Base-by-base conservation (phyloP, 805 yeast genomes). In the Candida namnaoensis region DNA sequence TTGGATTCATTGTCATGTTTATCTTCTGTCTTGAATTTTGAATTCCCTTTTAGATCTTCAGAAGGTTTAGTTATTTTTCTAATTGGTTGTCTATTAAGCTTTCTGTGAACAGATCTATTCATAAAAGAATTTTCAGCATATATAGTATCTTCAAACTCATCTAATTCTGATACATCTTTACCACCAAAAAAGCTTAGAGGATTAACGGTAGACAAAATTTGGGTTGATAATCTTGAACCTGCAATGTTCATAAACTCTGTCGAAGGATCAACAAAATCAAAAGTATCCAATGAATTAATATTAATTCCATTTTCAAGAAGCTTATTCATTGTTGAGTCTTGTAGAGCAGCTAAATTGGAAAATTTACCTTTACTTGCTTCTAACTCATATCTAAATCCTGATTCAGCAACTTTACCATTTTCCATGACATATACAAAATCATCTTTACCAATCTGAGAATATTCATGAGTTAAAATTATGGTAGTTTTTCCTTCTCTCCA, bases 391-490 rank as follows among this genome's bases (percentile, higher is more conserved):
- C 69, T 67, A 7, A 35, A 39, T 0, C 81, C 84, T 7, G 38
- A 33, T 47, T 75, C 78, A 2, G 58, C 55, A 1, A 85, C 66
- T 6, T 40, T 14, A 0, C 96, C 96, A 37, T 72, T 57, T 32
- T 78, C 74, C 59, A 93, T 57, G 5, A 81, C 47, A 36, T 73
- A 66, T 1, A 90, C 76, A 40, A 61, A 58, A 52, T 87, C 95
- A n/a, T 67, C 62, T 2, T 62, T 52, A 0, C 62, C 60, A 14
- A 91, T 80, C 32, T 78, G 78, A 10, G 66, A 55, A 25, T 76
- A 60, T 36, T 88, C 88, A 59, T 93, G 99, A 0, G 96, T 84
- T 40, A 91, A 69, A 3, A 88, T 62, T 13, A 93, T 72, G 0
- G 97, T 90, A 0, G 96, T 84, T 47, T 74, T 81, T 2, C 75